Evolutionary conservation across 352 stramenopile genomes (phyloP).

Genomic region (Globisporangium paroecandrum): DNA sequence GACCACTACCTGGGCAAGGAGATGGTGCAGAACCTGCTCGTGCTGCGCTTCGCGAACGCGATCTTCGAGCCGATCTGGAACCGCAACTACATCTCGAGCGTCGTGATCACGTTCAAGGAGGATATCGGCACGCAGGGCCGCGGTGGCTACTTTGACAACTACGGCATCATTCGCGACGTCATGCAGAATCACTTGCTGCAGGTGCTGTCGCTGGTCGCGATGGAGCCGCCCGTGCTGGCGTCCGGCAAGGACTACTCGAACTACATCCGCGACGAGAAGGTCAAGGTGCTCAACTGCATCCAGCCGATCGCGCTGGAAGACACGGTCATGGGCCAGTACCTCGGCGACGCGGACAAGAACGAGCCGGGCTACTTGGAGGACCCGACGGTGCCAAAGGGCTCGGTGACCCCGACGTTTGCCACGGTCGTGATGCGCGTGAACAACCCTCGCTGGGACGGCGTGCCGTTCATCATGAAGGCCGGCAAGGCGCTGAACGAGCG

Average conservation of each 20-base stretch:
- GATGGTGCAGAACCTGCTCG: conserved; percentile 97
- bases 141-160: conserved; percentile 97
- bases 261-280: conserved; percentile 97
- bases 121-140: conserved; percentile 94
- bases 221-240: conserved; percentile 90
- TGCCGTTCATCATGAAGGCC: conserved; percentile 99
- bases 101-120: conserved; percentile 98
- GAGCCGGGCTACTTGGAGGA: conserved; percentile 95
- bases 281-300: conserved; percentile 97
- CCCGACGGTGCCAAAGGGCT: conserved; percentile 92
- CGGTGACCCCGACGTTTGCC: conserved; percentile 90
- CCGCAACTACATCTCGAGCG: conserved; percentile 93
- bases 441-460: conserved; percentile 94
- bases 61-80: conserved; percentile 98
- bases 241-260: conserved; percentile 87
- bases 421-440: conserved; percentile 91
- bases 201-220: conserved; percentile 95
- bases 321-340: conserved; percentile 97
- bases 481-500: conserved; percentile 98
- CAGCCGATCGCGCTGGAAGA: conserved; percentile 91
- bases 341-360: conserved; percentile 67
- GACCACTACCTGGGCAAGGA: conserved; percentile 98
- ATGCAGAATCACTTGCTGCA: conserved; percentile 99
- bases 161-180: conserved; percentile 99
- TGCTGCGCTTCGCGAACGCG: conserved; percentile 96